A percentile compares a stretch with the other conserved stretches of the same genome.
These are phyloP conservation scores for Trametes gibbosa DNA, from an alignment of 768 basidiomycete species.

Conservation along the genomic window DNA sequence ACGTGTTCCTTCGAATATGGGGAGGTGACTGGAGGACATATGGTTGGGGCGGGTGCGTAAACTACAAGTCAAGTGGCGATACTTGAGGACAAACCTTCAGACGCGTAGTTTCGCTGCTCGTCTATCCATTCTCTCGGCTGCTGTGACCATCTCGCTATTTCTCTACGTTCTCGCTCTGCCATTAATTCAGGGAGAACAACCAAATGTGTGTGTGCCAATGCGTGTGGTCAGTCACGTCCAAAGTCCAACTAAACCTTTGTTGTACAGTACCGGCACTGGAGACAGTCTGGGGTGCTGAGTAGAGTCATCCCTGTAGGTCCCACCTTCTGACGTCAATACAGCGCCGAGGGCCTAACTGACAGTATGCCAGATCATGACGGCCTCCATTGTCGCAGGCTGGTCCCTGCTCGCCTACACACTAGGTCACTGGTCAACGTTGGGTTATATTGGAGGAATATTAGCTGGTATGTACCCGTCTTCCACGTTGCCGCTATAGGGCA, in stretches of 20 bases:
- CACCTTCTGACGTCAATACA: not conserved
- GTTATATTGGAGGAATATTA: slow-evolving; percentile 59
- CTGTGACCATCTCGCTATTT: slow-evolving; percentile 66
- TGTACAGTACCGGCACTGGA: slow-evolving; percentile 69
- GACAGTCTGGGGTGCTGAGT: slow-evolving; percentile 65
- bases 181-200: slow-evolving; percentile 63
- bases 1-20: slow-evolving; percentile 45
- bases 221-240: not conserved
- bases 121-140: slow-evolving; percentile 51
- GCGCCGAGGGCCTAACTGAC: not conserved
- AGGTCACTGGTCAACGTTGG: slow-evolving; percentile 64
- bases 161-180: slow-evolving; percentile 68
- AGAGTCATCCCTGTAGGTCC: slow-evolving; percentile 56
- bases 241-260: not conserved
- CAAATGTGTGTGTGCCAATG: slow-evolving; percentile 51
- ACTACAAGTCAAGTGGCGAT: not conserved
- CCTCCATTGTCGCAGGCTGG: slow-evolving; percentile 70
- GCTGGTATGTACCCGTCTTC: slow-evolving; percentile 45
- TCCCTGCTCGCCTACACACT: slow-evolving; percentile 57
- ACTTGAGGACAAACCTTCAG: not conserved
- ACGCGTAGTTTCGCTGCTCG: slow-evolving; percentile 49
- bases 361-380: slow-evolving; percentile 48
- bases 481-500: not conserved
- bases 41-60: slow-evolving; percentile 55
- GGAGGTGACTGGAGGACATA: slow-evolving; percentile 34